A percentile compares a stretch with the other conserved stretches of the same genome.
phyloP scores from a whole-genome alignment of 2,329 filamentous ascomycete species.

The Thelonectria rubi region DNA sequence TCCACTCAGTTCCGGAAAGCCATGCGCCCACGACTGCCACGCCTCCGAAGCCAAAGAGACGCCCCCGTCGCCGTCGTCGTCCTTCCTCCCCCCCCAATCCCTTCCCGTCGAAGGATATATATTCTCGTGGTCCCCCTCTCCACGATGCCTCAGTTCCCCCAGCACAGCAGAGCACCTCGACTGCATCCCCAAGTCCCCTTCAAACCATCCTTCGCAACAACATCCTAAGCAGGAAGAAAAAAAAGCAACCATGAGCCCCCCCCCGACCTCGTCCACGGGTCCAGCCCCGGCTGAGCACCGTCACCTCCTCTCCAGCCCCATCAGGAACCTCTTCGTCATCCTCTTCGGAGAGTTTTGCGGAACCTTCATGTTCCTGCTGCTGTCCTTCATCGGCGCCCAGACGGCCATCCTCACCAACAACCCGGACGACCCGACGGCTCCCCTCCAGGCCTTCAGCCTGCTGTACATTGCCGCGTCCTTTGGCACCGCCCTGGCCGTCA shows the following conservation, averaged over 20 bases:
- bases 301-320: constrained; percentile 14
- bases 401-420: constrained; percentile 48
- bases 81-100: no score
- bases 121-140: not conserved
- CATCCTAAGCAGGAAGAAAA: no score
- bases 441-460: constrained; percentile 49
- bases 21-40: not conserved
- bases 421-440: constrained; percentile 37
- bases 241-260: constrained; percentile 2
- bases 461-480: constrained; percentile 62
- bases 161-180: not conserved
- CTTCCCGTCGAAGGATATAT: not conserved
- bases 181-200: not conserved
- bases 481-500: constrained; percentile 60
- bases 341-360: constrained; percentile 61
- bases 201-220: not conserved
- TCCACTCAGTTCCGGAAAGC: not conserved
- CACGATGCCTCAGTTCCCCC: not conserved
- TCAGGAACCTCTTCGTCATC: constrained; percentile 52
- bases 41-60: not conserved
- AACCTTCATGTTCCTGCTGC: constrained; percentile 62
- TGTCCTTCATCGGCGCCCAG: constrained; percentile 53
- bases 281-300: constrained; percentile 9
- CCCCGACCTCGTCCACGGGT: constrained; percentile 22
- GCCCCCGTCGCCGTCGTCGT: not conserved